Evolutionary conservation across 768 basidiomycete genomes (phyloP), one percentile per base, ranked within the genome.

Genomic region (Boletus rex-veris): DNA sequence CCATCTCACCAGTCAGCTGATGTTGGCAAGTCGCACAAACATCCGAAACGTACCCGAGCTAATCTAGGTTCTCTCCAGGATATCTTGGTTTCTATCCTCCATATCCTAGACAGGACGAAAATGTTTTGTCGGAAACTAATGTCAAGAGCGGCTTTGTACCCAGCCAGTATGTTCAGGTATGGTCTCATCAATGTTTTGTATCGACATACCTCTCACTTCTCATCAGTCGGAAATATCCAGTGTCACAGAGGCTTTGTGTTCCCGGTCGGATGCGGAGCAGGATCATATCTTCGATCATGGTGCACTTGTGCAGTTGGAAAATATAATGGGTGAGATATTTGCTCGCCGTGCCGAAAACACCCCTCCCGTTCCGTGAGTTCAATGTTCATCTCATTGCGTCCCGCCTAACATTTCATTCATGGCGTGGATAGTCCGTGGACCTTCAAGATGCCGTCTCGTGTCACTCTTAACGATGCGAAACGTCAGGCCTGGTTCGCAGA

Each of bases 401-500:
- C 8, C 19, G 6, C 10, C 15, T 19, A 7, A 7, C 26, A 21
- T 35, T 28, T 45, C 45, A 19, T 35, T 60, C 35, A 54, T 8
- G 28, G 30, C 14, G 18, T 16, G 52, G 26, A 8, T 48, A 60
- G 90, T 14, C 55, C 79, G 6, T 83, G 84, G 21, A 78, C 84
- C 1, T 93, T 90, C 69, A 86, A 85, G 48, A 81, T 92, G 60
- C 91, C 91, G 0, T 82, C 85, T n/a, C 75, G 91, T 60, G 88
- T 90, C 6, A 92, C 91, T 2, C 72, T 88, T 12, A 91, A 87
- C 48, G 89, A 92, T 59, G 73, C 83, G 7, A 90, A 88, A 66
- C 78, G 87, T n/a, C 80, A 85, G 52, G 76, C 85, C 7, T 93
- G 91, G 91, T 89, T 92, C 63, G 79, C 82, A 8, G 90, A 92